Evolutionary conservation across 805 yeast genomes (phyloP).

Genomic region (Tetrapisispora namnaoensis): DNA sequence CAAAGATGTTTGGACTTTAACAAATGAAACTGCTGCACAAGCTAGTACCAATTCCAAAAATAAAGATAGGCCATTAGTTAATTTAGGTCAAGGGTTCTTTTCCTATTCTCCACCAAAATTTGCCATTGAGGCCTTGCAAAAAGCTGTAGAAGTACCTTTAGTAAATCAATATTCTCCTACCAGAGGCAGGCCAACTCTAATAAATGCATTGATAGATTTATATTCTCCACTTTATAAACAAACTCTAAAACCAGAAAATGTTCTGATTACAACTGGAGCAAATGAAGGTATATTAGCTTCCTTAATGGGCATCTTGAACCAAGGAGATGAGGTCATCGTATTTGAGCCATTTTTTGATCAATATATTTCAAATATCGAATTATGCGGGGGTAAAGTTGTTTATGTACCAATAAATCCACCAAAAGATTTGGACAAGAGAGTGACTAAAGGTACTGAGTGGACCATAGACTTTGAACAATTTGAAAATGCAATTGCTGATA

Average conservation of each 20-base stretch:
- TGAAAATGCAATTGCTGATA: conserved; percentile 56
- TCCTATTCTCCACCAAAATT: conserved; percentile 94
- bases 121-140: conserved; percentile 72
- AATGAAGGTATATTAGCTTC: conserved; percentile 88
- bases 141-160: conserved; percentile 61
- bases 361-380: conserved; percentile 85
- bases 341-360: conserved; percentile 97
- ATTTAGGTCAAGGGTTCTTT: conserved; percentile 95
- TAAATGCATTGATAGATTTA: conserved; percentile 57
- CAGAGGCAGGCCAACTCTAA: conserved; percentile 69
- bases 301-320: conserved; percentile 72
- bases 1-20: conserved; percentile 90
- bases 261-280: conserved; percentile 90
- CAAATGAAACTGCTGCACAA: conserved; percentile 89
- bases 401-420: conserved; percentile 87
- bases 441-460: conserved; percentile 82
- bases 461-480: conserved; percentile 68
- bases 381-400: conserved; percentile 86
- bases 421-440: conserved; percentile 47
- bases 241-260: conserved; percentile 34
- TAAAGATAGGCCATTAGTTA: conserved; percentile 67
- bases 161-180: conserved; percentile 92
- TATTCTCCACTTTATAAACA: conserved; percentile 59
- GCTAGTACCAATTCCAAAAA: conserved; percentile 45
- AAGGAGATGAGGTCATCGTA: conserved; percentile 92